Base-by-base conservation (phyloP, 768 basidiomycete genomes). In the Clitopilus hobsonii region DNA sequence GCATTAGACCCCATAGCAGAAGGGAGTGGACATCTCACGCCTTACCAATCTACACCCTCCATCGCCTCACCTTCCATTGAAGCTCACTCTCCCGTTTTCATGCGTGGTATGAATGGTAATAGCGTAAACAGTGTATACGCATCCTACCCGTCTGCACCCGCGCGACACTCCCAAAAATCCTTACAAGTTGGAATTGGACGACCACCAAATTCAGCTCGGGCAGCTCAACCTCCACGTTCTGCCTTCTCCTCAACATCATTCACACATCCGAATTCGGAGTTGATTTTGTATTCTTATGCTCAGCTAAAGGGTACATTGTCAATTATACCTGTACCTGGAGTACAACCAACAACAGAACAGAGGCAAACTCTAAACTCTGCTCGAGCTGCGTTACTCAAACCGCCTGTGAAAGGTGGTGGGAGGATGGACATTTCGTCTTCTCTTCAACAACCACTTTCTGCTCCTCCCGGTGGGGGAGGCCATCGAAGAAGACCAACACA, bases 241-340 rank as follows among this genome's bases (percentile, higher is more conserved):
- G 74, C 80, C 4, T 76, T 73, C 55, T 66, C 76, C 16, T 70
- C 76, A 2, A 67, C 75, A n/a, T n/a, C n/a, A 14, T 79, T 82
- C 63, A 69, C 79, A 28, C 67, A 74, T 22, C 67, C 77, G 2
- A 81, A 81, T 55, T 75, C 79, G 0, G 88, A 93, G 58, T 71
- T 90, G 16, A 81, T 94, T 18, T 78, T 94, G 1, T 94, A 94
- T 67, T 85, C 92, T 0, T 94, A 94, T 60, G 90, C 85, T 0
- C 89, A 94, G 55, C 77, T 94, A 27, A 72, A 81, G 5, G 93
- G 93, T 4, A 81, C 82, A 0, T 74, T 89, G 16, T 72, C 79
- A 22, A 68, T 93, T 57, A 74, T 80, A 5, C 81, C 87, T 20
- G 57, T 68, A 28, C 56, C 67, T 0, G 76, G 75, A 16, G 58